Conservation (phyloP, 495 filamentous ascomycete genomes). For the Pseudoneurospora amorphoporcata region DNA sequence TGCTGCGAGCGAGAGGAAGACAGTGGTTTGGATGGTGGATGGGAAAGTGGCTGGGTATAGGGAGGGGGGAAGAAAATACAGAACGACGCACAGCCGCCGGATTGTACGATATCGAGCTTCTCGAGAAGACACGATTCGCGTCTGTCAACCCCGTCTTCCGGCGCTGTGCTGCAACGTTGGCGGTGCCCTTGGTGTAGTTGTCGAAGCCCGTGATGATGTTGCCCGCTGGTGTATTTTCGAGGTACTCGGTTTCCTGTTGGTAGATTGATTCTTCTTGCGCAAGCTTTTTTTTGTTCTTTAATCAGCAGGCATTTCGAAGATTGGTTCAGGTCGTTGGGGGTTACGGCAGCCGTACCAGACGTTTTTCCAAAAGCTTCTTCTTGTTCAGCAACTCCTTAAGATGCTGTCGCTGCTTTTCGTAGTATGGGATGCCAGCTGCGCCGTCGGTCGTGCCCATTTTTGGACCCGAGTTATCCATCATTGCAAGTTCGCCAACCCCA, state of each 20-base stretch:
- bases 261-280: constrained; percentile 68
- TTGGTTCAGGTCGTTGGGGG: neutral
- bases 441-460: constrained; percentile 23
- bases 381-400: constrained; percentile 39
- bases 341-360: constrained; percentile 25
- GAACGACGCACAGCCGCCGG: constrained; percentile 25
- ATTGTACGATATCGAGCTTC: constrained; percentile 49
- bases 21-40: neutral
- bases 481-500: constrained; percentile 11
- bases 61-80: constrained; percentile 5
- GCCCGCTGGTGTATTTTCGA: constrained; percentile 79
- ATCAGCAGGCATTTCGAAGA: neutral
- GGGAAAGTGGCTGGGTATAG: neutral
- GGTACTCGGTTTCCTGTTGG: constrained; percentile 74
- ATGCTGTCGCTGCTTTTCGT: constrained; percentile 39
- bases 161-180: constrained; percentile 34
- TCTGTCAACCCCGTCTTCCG: constrained; percentile 42
- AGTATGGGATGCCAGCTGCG: constrained; percentile 35
- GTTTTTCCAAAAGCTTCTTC: constrained; percentile 33
- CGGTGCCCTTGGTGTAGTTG: constrained; percentile 83
- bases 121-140: constrained; percentile 46
- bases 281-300: constrained; percentile 13
- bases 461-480: constrained; percentile 45
- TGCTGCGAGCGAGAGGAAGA: neutral
- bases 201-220: constrained; percentile 98